A percentile compares a stretch with the other conserved stretches of the same genome.
phyloP scores from a whole-genome alignment of 208 protist species.

The Leishmania tarentolae region DNA sequence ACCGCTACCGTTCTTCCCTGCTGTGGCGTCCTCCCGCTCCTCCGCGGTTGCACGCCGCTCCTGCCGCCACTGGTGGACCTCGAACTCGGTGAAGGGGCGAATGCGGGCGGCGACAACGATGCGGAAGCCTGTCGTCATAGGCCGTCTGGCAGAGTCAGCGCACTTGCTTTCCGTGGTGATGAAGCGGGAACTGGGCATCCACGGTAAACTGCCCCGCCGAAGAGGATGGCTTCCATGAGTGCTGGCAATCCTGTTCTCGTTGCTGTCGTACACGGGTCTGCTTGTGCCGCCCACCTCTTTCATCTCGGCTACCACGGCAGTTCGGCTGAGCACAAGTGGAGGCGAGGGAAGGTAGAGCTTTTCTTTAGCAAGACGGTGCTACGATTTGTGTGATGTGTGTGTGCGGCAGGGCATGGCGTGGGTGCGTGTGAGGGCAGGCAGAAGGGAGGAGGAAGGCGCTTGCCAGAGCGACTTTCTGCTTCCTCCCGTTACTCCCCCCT shows the following conservation, averaged over 20 bases:
- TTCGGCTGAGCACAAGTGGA: not conserved
- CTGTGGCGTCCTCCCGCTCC: conserved; percentile 4
- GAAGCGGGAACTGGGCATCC: not conserved
- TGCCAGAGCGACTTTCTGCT: not conserved
- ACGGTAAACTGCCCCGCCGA: not conserved
- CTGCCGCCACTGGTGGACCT: conserved; percentile 40
- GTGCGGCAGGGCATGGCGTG: not conserved
- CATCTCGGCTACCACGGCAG: not conserved
- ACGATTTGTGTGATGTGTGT: not conserved
- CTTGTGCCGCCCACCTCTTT: not conserved
- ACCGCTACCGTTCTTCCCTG: not conserved
- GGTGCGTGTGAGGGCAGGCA: not conserved
- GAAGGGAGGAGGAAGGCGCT: not conserved
- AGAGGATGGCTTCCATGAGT: not conserved
- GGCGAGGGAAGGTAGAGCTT: not conserved
- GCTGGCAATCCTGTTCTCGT: not conserved
- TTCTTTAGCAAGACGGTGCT: not conserved
- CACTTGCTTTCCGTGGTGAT: not conserved
- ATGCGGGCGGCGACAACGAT: conserved; percentile 67
- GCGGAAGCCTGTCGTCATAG: conserved; percentile 31
- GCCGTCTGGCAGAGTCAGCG: not conserved
- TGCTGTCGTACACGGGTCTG: not conserved
- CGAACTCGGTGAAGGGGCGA: conserved; percentile 52
- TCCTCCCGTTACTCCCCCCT: not conserved
- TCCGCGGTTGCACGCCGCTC: conserved; percentile 20